Base-by-base conservation (phyloP, 2,329 filamentous ascomycete genomes). In the Ophidiomyces ophidiicola region DNA sequence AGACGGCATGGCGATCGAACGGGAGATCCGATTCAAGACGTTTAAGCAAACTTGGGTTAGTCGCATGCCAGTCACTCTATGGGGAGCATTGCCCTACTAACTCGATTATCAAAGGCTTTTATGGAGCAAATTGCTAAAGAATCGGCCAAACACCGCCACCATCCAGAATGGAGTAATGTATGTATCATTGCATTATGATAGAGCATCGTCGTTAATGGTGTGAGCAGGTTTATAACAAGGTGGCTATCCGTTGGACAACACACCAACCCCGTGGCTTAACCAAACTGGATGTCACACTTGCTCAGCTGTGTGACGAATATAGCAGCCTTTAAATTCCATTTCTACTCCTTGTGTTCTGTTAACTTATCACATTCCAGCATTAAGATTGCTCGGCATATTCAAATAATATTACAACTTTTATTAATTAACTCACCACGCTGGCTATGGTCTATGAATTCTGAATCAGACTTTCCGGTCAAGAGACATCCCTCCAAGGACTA, bases 401-500 rank as follows among this genome's bases (percentile, higher is more conserved):
- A n/a, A n/a, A n/a, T n/a, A n/a, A n/a, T n/a, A n/a, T n/a, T n/a
- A n/a, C n/a, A n/a, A n/a, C n/a, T n/a, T n/a, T n/a, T n/a, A n/a
- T n/a, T n/a, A n/a, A n/a, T n/a, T n/a, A n/a, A n/a, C n/a, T n/a
- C n/a, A n/a, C n/a, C n/a, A n/a, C n/a, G n/a, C n/a, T n/a, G n/a
- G n/a, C n/a, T n/a, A n/a, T n/a, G n/a, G n/a, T n/a, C n/a, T n/a
- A n/a, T n/a, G n/a, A n/a, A n/a, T n/a, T n/a, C n/a, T 4, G 11
- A 41, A 25, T 48, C 43, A 59, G 14, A 57, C 48, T 41, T 53
- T 57, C 41, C 46, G 53, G 44, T 41, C 50, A 32, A 49, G 23
- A 7, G 29, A 42, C 28, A 41, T 43, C 7, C 63, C 62, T 6
- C 43, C 54, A 25, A 63, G 32, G 24, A 48, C 52, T 31, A 60